Conservation (phyloP, 176 grass and related monocot species). For the Cymbopogon citratus region DNA sequence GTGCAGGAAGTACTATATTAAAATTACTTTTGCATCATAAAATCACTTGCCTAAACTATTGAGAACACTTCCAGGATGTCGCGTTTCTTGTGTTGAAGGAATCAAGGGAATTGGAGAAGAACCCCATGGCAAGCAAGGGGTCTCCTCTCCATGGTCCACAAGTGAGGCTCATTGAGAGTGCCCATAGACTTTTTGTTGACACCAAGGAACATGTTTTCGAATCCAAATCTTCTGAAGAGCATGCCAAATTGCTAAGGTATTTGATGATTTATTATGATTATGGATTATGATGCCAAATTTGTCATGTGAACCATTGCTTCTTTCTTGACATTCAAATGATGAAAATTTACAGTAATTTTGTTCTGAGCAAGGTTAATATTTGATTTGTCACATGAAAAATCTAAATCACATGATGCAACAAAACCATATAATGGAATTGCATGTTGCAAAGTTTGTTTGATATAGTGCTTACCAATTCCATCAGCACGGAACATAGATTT, state of each 20-base stretch:
- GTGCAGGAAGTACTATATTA: background rate
- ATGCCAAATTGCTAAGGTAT: conserved; percentile 87
- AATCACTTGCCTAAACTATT: conserved; percentile 13
- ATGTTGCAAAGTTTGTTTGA: background rate
- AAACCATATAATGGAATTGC: background rate
- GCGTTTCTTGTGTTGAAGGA: conserved; percentile 96
- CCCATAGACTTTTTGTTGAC: conserved; percentile 80
- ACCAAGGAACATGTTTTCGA: conserved; percentile 93
- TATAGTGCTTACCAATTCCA: background rate
- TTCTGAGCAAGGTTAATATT: background rate
- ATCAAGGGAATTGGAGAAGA: conserved; percentile 82
- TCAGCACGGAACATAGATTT: background rate
- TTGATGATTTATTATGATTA: background rate
- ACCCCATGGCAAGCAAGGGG: conserved; percentile 90
- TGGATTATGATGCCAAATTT: background rate
- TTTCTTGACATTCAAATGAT: background rate
- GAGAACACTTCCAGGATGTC: conserved; percentile 67
- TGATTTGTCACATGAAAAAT: background rate
- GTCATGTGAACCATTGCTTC: conserved; percentile 19
- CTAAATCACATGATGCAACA: conserved; percentile 2
- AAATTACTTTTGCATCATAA: conserved; percentile 5
- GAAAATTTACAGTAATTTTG: background rate
- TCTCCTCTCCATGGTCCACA: conserved; percentile 77
- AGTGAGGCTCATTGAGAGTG: conserved; percentile 77
- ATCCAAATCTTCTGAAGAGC: conserved; percentile 87